Evolutionary conservation across 225 moss, liverwort and hornwort species (phyloP), one percentile per base, ranked within the genome.

Genomic region (Physcomitrellopsis africana): DNA sequence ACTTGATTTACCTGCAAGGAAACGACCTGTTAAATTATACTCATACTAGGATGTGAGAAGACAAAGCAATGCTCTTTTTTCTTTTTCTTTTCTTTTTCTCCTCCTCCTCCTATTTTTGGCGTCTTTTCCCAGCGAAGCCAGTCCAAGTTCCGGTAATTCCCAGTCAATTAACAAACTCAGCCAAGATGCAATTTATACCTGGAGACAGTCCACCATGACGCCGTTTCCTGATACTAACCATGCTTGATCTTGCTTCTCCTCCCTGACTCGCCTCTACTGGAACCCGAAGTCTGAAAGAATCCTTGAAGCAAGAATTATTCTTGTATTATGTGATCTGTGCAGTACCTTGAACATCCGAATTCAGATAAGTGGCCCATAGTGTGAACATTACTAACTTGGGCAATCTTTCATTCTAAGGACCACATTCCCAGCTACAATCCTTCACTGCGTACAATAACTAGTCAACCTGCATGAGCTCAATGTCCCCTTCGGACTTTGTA

Each of bases 181-280:
- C 8, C 0, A 12, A 8, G 20, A 74, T 52, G 17, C 16, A n/a
- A 67, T 47, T 51, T 6, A 42, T 67, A 87, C 83, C 86, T 81
- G 81, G 83, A 76, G 81, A 81, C 8, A 73, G 73, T 63, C 83
- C 79, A 62, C 81, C 73, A 32, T 69, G 84, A 18, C 86, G 86
- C 62, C 86, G 86, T 84, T 84, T 87, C 76, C 86, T 83, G 75
- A 87, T 87, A 66, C 86, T 87, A 54, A 87, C 86, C 86, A 87
- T 84, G 65, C 65, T 81, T 69, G 61, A 58, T 54, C 65, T 24
- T 65, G 14, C 67, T 67, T 64, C 65, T 67, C 60, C 5, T 51
- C 37, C 41, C 42, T 29, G 23, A 8, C 49, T 23, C 48, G 24
- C 73, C 67, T 29, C 22, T 64, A 27, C n/a, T 57, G 17, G 9